Evolutionary conservation across 1,284 basidiomycete species (phyloP).

Genomic region (Apiotrichum sp.): DNA sequence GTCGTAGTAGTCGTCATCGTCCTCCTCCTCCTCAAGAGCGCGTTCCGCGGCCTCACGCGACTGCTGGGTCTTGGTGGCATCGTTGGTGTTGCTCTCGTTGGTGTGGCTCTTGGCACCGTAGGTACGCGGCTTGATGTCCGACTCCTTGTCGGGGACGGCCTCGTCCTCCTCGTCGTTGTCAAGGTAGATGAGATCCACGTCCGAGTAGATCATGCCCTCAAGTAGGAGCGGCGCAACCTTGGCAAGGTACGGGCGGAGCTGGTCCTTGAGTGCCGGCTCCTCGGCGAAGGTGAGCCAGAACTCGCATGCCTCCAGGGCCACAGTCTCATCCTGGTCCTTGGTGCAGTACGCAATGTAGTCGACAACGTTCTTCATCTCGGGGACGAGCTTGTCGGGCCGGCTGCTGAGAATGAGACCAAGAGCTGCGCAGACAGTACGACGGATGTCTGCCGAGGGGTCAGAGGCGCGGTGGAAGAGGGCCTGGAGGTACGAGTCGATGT

Average conservation of each 20-base stretch:
- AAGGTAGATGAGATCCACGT: conserved; percentile 91
- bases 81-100: conserved; percentile 54
- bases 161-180: conserved; percentile 83
- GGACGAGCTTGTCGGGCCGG: conserved; percentile 91
- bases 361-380: conserved; percentile 90
- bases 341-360: conserved; percentile 99
- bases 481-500: conserved; percentile 89
- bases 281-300: conserved; percentile 99
- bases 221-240: conserved; percentile 89
- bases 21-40: conserved; percentile 62
- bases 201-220: conserved; percentile 95
- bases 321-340: conserved; percentile 90
- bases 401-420: conserved; percentile 87
- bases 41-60: conserved; percentile 41
- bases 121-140: conserved; percentile 93
- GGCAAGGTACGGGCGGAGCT: conserved; percentile 75
- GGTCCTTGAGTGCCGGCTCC: conserved; percentile 75
- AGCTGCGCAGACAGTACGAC: conserved; percentile 92
- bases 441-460: conserved; percentile 86
- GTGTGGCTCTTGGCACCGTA: conserved; percentile 74
- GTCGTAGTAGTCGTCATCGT: conserved; percentile 78
- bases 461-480: conserved; percentile 90
- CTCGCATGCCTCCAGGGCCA: conserved; percentile 95
- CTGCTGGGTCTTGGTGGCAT: conserved; percentile 23
- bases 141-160: conserved; percentile 82